Conservation (phyloP, 192 early-diverging fungal genomes). For the Geosiphon pyriformis region DNA sequence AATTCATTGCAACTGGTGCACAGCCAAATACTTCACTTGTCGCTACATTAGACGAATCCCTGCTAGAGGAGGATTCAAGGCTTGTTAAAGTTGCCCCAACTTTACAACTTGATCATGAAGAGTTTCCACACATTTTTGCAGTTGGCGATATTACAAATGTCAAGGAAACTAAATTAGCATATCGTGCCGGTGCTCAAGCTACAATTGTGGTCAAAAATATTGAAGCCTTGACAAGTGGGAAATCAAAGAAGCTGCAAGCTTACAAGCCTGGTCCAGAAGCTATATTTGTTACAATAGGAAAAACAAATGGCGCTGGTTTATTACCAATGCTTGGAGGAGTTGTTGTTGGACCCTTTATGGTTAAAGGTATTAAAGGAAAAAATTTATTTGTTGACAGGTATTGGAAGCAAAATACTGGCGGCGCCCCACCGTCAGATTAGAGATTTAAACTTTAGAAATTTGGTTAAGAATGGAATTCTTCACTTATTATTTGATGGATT, state of each 20-base stretch:
- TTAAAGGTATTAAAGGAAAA: constrained; percentile 9
- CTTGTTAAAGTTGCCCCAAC: constrained; percentile 35
- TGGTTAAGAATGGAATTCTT: no score
- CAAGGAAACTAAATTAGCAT: constrained; percentile 40
- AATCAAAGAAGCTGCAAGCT: constrained; percentile 27
- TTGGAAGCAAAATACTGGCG: no score
- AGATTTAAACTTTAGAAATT: no score
- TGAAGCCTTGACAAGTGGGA: constrained; percentile 32
- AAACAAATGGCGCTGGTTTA: not conserved
- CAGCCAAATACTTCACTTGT: constrained; percentile 16
- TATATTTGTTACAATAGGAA: constrained; percentile 30
- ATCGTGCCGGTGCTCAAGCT: constrained; percentile 36
- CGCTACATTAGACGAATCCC: constrained; percentile 6
- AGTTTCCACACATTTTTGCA: constrained; percentile 36
- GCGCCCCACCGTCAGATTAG: no score
- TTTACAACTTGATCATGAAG: constrained; percentile 34
- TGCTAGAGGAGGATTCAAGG: not conserved
- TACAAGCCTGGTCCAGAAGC: constrained; percentile 25
- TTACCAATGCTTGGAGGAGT: constrained; percentile 9
- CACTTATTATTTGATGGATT: no score
- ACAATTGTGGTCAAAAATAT: constrained; percentile 38
- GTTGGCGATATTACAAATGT: constrained; percentile 43
- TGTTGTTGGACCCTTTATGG: not conserved
- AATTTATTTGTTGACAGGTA: constrained; percentile 7
- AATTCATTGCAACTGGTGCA: constrained; percentile 28